A percentile compares a stretch with the other conserved stretches of the same genome.
These are phyloP conservation scores for Scenedesmus sp. DNA, from an alignment of 163 green algal genomes.

Conservation along the genomic window DNA sequence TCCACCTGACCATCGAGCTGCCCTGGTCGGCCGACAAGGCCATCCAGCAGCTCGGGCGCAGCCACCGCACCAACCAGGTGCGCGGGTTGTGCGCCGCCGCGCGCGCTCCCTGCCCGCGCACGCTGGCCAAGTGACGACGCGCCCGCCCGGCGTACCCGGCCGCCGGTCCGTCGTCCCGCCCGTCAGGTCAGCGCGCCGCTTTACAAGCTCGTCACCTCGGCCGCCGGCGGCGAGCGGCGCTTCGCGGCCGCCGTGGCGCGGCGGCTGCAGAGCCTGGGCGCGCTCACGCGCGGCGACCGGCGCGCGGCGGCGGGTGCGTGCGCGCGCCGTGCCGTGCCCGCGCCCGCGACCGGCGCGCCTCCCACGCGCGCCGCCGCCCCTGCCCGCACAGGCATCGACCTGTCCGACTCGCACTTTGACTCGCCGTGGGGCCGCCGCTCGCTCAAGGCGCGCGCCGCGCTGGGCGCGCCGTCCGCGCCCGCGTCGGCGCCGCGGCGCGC, in stretches of 20 bases:
- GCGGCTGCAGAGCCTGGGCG: conserved; percentile 88
- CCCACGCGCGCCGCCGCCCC: neutral
- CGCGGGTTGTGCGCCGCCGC: neutral
- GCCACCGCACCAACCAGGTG: conserved; percentile 91
- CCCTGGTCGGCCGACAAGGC: conserved; percentile 91
- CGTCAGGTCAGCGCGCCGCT: conserved; percentile 66
- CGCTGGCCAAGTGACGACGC: no score
- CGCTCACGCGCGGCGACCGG: conserved; percentile 90
- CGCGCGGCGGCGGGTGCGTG: conserved; percentile 61
- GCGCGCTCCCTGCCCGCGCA: neutral
- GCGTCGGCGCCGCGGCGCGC: no score
- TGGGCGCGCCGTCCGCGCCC: no score
- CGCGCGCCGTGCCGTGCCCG: neutral
- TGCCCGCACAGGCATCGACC: conserved; percentile 63
- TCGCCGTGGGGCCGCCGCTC: conserved; percentile 69
- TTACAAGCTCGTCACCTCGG: conserved; percentile 83
- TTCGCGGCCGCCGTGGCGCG: conserved; percentile 90
- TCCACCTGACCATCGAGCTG: conserved; percentile 94
- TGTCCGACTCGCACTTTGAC: conserved; percentile 87
- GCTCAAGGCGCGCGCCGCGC: no score
- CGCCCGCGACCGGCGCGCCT: neutral
- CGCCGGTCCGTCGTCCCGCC: no score
- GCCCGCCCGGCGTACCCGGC: no score
- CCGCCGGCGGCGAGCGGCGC: conserved; percentile 86
- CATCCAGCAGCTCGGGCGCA: conserved; percentile 95